Percentiles rank a stretch among this genome's conserved stretches.
These are phyloP conservation scores for Vanderwaltozyma tropicalis DNA, from an alignment of 805 yeast species.

Conservation along the genomic window DNA sequence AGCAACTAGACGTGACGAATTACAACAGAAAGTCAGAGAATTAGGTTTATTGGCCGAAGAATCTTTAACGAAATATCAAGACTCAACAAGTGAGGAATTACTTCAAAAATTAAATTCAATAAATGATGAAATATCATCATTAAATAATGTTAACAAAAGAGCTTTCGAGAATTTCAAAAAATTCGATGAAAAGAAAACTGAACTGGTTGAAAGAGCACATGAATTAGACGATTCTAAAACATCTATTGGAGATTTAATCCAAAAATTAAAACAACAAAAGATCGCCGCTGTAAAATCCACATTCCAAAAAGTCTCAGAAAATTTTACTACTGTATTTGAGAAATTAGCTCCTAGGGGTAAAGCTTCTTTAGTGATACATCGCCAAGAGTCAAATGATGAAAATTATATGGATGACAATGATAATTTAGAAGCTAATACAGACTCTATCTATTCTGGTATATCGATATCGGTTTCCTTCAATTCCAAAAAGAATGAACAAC, in stretches of 20 bases:
- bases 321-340: slow-evolving; percentile 67
- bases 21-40: slow-evolving; percentile 63
- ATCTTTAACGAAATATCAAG: slow-evolving; percentile 46
- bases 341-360: slow-evolving; percentile 74
- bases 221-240: slow-evolving; percentile 62
- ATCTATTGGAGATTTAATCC: slow-evolving; percentile 64
- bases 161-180: slow-evolving; percentile 76
- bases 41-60: slow-evolving; percentile 87
- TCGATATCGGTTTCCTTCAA: slow-evolving; percentile 84
- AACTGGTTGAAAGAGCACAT: slow-evolving; percentile 49
- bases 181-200: slow-evolving; percentile 64
- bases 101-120: slow-evolving; percentile 42
- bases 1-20: slow-evolving; percentile 53
- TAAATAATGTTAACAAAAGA: slow-evolving; percentile 74
- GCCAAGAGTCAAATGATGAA: slow-evolving; percentile 21
- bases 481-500: slow-evolving; percentile 75
- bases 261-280: slow-evolving; percentile 63
- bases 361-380: slow-evolving; percentile 63
- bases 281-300: slow-evolving; percentile 73
- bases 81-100: slow-evolving; percentile 41
- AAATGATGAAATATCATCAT: slow-evolving; percentile 48
- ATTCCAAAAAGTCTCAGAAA: slow-evolving; percentile 62
- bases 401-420: slow-evolving; percentile 12
- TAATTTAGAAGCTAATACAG: slow-evolving; percentile 10
- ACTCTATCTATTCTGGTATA: slow-evolving; percentile 57